Evolutionary conservation across 2,329 filamentous ascomycete species (phyloP).

Genomic region (Juglanconis sp.): DNA sequence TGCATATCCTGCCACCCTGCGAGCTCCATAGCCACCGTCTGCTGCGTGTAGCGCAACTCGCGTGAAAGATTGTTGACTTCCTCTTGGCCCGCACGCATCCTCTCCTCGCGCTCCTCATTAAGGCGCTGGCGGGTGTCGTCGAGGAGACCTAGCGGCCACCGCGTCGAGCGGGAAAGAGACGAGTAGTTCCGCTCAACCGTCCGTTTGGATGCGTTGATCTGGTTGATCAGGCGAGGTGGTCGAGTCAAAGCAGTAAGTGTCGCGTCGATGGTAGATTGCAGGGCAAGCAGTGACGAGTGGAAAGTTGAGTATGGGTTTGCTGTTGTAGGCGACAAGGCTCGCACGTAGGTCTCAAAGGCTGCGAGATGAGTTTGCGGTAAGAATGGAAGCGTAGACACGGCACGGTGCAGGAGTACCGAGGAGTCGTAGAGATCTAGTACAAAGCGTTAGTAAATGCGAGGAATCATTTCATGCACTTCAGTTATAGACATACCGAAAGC

Average conservation of each 20-base stretch:
- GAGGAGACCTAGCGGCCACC: constrained; percentile 77
- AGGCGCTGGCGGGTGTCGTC: constrained; percentile 83
- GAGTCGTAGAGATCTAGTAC: constrained; percentile 67
- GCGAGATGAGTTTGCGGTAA: constrained; percentile 65
- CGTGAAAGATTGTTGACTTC: constrained; percentile 73
- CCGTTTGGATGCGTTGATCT: constrained; percentile 71
- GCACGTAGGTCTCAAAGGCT: constrained; percentile 71
- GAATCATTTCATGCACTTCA: not conserved
- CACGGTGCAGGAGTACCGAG: constrained; percentile 50
- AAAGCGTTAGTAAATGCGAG: not conserved
- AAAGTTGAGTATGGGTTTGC: constrained; percentile 71
- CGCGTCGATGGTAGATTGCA: constrained; percentile 81
- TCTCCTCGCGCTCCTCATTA: constrained; percentile 80
- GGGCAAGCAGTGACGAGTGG: constrained; percentile 71
- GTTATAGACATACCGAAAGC: constrained; percentile 48
- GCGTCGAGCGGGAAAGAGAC: constrained; percentile 68
- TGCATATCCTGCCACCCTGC: constrained; percentile 93
- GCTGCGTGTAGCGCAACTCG: constrained; percentile 87
- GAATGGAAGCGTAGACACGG: constrained; percentile 57
- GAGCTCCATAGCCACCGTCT: constrained; percentile 85
- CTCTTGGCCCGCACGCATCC: constrained; percentile 64
- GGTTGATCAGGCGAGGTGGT: constrained; percentile 72
- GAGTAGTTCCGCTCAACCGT: constrained; percentile 75
- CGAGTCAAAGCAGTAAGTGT: constrained; percentile 76
- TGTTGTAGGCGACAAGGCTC: constrained; percentile 62